Base-by-base conservation (phyloP, 176 grass and related monocot species). In the Zoysia pacifica region DNA sequence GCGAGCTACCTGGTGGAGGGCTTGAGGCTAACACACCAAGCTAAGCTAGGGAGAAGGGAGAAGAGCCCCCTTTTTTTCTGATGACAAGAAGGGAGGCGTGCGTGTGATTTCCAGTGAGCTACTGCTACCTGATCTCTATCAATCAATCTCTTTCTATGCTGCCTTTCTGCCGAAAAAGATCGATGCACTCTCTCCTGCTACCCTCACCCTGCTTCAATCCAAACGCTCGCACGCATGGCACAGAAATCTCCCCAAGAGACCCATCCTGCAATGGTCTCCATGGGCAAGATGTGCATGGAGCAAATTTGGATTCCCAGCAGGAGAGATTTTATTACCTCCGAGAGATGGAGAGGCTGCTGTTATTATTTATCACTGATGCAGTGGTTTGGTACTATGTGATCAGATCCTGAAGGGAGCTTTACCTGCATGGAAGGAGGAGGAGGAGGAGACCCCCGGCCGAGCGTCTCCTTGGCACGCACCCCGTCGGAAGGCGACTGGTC, bases 401-500 rank as follows among this genome's bases (percentile, higher is more conserved):
- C 80, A 81, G 84, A 77, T 85, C 61, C 69, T 88, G 80, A 84
- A 92, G 72, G 53, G 82, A 71, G 56, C 13, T 62, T 83, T 87
- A 71, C 76, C 89, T 85, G 84, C 40, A 89, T 92, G 94, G 92
- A 94, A 80, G 91, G 69, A 70, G 87, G 28, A 28, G 28, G 28
- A 28, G 28, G 65, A 71, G 80, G 69, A 72, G 77, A 56, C 76
- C 80, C 73, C 84, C 84, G 67, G 65, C 70, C 75, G 20, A 72
- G 73, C 81, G 69, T 83, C 71, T 93, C 87, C 44, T 39, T 84
- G 66, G 80, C 56, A 14, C 62, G 78, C 62, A 75, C 65, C 55
- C 14, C 81, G 9, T 89, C 93, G 0, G 86, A 87, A 65, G 91
- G 85, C 15, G 92, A 98, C 78, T 62, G 91, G 82, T 88, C 95